Evolutionary conservation across 768 basidiomycete genomes (phyloP), one percentile per base, ranked within the genome.

Genomic region (Boletales sp.): DNA sequence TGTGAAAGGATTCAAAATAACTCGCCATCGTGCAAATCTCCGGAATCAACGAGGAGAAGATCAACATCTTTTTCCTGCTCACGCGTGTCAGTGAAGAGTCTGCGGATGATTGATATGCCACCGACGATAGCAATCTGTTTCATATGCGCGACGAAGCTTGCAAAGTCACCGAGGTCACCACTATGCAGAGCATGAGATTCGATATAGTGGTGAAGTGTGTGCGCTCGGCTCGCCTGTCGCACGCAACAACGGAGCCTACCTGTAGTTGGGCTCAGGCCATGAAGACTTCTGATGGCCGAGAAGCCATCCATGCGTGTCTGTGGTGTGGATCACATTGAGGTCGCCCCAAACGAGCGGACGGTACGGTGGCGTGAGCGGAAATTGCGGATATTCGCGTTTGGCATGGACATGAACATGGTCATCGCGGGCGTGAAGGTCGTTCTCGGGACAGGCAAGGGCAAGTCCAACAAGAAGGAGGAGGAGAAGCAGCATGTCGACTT

Each of bases 131-230:
- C 91, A 38, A 86, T 73, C 32, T 77, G 60, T 69, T 92, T 89
- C 85, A 94, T 86, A 51, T 89, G 88, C 2, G 79, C 58, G 13
- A 90, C 85, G 56, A 94, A 97, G n/a, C 87, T 90, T 35, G 85
- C 76, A 62, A 94, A 87, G 56, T 91, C 89, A n/a, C 90, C 92
- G 24, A 84, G 75, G 59, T 84, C 81, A 13, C 80, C 83, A 50
- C 78, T 74, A 47, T 8, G 32, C 8, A 49, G 27, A 13, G 4
- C 24, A 11, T 48, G 34, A 47, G 41, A 5, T 10, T 54, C 41
- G 4, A 43, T 19, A 17, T 15, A 17, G 19, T 42, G n/a, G 5
- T 19, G 10, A 8, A 41, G 37, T 14, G 30, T 12, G 36, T 18
- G 31, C 11, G 24, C 43, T 15, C 24, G 24, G 24, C 24, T 50